These are phyloP conservation scores for Nadsonia starkeyi-henricii DNA, from an alignment of 1,139 yeast species.

Conservation along the genomic window DNA sequence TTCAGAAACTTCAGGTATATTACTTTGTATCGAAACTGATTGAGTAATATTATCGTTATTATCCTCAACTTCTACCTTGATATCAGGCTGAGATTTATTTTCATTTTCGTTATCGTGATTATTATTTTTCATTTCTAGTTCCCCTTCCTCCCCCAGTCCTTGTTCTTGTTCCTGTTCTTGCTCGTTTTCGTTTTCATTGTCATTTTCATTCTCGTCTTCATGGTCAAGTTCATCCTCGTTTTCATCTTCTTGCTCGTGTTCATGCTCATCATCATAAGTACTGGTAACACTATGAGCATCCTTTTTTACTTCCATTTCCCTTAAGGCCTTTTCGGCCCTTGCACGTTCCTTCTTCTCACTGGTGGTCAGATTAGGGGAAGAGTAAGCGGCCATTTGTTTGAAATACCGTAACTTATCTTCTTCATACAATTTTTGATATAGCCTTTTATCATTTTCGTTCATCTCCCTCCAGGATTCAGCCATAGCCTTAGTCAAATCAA, in stretches of 20 bases:
- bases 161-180: too few species aligned
- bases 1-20: too few species aligned
- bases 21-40: too few species aligned
- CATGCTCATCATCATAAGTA: slow-evolving; percentile 8
- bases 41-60: too few species aligned
- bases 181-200: slow-evolving; percentile 7
- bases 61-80: too few species aligned
- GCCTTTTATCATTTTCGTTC: slow-evolving; percentile 54
- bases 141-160: slow-evolving; percentile 1
- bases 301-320: slow-evolving; percentile 12
- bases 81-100: too few species aligned
- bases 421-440: slow-evolving; percentile 64
- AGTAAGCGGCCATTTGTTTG: slow-evolving; percentile 57
- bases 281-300: slow-evolving; percentile 7
- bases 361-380: slow-evolving; percentile 17
- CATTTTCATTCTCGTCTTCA: slow-evolving; percentile 2
- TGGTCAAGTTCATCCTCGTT: slow-evolving; percentile 4
- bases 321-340: slow-evolving; percentile 14
- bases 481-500: slow-evolving; percentile 60
- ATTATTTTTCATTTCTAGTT: neutral
- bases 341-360: slow-evolving; percentile 14
- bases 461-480: slow-evolving; percentile 80
- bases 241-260: slow-evolving; percentile 8
- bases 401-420: slow-evolving; percentile 68
- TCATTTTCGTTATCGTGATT: too few species aligned